A percentile compares a stretch with the other conserved stretches of the same genome.
Conservation (phyloP, 2,329 filamentous ascomycete species). For the Pochonia chlamydosporia region DNA sequence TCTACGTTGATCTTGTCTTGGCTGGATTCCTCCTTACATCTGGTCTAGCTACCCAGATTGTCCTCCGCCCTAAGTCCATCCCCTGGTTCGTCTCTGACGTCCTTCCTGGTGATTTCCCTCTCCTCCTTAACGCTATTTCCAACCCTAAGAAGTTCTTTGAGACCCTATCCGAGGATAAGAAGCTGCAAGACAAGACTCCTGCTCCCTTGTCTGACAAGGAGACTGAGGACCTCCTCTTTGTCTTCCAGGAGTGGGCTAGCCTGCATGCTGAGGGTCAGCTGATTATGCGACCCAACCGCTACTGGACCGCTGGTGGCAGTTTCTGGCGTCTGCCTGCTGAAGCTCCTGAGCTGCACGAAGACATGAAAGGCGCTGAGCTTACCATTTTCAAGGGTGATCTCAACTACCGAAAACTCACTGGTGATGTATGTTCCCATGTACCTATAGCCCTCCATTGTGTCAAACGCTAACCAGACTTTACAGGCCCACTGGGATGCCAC, state of each 20-base stretch:
- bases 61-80: slow-evolving; percentile 89
- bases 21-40: slow-evolving; percentile 83
- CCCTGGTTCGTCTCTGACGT: slow-evolving; percentile 99
- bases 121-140: slow-evolving; percentile 75
- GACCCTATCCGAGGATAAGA: slow-evolving; percentile 62
- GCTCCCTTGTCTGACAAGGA: slow-evolving; percentile 62
- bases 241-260: slow-evolving; percentile 76
- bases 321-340: slow-evolving; percentile 79
- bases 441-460: no score
- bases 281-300: slow-evolving; percentile 73
- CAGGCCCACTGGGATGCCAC: slow-evolving; percentile 68
- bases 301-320: slow-evolving; percentile 85
- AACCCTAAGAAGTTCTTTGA: slow-evolving; percentile 75
- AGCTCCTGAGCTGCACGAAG: slow-evolving; percentile 63
- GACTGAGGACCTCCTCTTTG: slow-evolving; percentile 59
- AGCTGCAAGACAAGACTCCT: slow-evolving; percentile 49
- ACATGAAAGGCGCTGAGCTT: slow-evolving; percentile 76
- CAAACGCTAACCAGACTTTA: background rate
- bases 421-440: slow-evolving; percentile 61
- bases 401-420: slow-evolving; percentile 90
- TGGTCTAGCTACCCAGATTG: slow-evolving; percentile 77
- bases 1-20: slow-evolving; percentile 90
- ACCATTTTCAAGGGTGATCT: slow-evolving; percentile 97
- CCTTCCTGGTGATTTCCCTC: slow-evolving; percentile 74
- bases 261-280: slow-evolving; percentile 82